A percentile compares a stretch with the other conserved stretches of the same genome.
phyloP scores from a whole-genome alignment of 2,329 filamentous ascomycete genomes.

The Periconia digitata region DNA sequence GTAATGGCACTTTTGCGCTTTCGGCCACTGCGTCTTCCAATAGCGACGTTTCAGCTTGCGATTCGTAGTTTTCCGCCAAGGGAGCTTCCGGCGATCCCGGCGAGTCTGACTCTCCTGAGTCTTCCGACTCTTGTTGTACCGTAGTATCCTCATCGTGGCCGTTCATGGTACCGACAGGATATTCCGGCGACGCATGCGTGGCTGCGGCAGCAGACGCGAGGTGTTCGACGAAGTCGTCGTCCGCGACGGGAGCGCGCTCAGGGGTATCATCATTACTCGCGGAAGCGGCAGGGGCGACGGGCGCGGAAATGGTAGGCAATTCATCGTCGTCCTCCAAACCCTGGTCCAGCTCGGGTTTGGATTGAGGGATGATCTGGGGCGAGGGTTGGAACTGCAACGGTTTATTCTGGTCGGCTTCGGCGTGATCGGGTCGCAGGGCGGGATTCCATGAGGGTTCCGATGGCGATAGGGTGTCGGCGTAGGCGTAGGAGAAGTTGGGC shows the following conservation, averaged over 20 bases:
- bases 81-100: constrained; percentile 15
- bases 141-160: constrained; percentile 12
- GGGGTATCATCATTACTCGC: constrained; percentile 1
- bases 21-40: constrained; percentile 51
- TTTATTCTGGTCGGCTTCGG: constrained; percentile 12
- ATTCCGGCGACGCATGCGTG: neutral
- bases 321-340: constrained; percentile 22
- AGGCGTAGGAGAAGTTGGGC: constrained; percentile 46
- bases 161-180: constrained; percentile 4
- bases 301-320: constrained; percentile 7
- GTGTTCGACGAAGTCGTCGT: constrained; percentile 42
- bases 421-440: constrained; percentile 51
- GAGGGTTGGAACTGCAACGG: constrained; percentile 15
- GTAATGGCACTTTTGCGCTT: constrained; percentile 44
- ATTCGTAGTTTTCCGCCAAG: constrained; percentile 46
- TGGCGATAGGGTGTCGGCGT: constrained; percentile 24
- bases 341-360: constrained; percentile 11
- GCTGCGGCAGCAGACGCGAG: constrained; percentile 13
- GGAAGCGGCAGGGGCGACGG: constrained; percentile 5
- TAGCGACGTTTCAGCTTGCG: constrained; percentile 49
- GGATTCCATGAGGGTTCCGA: constrained; percentile 56
- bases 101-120: constrained; percentile 2
- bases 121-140: constrained; percentile 10
- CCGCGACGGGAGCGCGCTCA: constrained; percentile 17
- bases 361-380: constrained; percentile 10